These are phyloP conservation scores for Aegilops speltoides DNA, from an alignment of 176 grass and related monocot genomes.

Conservation along the genomic window DNA sequence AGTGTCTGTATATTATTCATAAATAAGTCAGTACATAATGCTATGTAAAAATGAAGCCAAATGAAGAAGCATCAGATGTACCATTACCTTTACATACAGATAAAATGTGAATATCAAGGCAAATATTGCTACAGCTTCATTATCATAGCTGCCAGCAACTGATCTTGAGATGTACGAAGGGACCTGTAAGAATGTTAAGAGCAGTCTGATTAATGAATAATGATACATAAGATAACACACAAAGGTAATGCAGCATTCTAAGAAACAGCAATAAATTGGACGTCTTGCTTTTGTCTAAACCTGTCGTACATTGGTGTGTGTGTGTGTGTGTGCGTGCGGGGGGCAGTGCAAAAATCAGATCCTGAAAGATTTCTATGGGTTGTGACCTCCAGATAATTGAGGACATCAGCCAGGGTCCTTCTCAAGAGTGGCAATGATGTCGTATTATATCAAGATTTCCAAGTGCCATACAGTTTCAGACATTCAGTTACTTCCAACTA, in stretches of 20 bases:
- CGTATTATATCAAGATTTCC: not conserved
- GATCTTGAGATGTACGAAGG: conserved; percentile 99
- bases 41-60: conserved; percentile 13
- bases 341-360: not conserved
- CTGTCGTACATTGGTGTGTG: not conserved
- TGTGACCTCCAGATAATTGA: conserved; percentile 5
- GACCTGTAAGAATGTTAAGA: conserved; percentile 52
- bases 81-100: conserved; percentile 95
- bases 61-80: not conserved
- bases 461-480: not conserved
- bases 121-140: conserved; percentile 99
- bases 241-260: conserved; percentile 11
- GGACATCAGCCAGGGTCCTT: not conserved
- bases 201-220: conserved; percentile 19
- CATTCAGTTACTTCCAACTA: not conserved
- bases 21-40: conserved; percentile 27
- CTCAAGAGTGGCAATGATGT: conserved; percentile 5
- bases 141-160: conserved; percentile 99
- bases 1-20: conserved; percentile 68
- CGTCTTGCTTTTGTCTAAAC: conserved; percentile 2
- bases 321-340: no score
- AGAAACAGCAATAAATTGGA: conserved; percentile 21
- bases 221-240: not conserved
- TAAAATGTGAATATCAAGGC: conserved; percentile 98
- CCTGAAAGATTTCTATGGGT: not conserved